phyloP scores from a whole-genome alignment of 257 asterid species.

The Phtheirospermum japonicum region DNA sequence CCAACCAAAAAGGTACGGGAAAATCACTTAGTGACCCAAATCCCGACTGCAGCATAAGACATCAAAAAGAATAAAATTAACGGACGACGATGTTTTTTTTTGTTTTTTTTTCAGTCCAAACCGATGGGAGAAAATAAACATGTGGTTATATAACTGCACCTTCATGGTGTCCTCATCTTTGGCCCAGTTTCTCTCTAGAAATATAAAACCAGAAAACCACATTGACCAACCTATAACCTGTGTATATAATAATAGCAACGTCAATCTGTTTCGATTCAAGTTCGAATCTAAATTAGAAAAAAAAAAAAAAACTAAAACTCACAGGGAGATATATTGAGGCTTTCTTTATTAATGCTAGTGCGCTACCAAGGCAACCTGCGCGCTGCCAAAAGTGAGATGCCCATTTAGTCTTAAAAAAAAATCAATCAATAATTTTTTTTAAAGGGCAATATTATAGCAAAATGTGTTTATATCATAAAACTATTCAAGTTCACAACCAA shows the following conservation, averaged over 20 bases:
- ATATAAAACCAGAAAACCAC: slow-evolving; percentile 72
- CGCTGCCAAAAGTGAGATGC: slow-evolving; percentile 46
- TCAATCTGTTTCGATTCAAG: slow-evolving; percentile 13
- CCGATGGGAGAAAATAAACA: slow-evolving; percentile 13
- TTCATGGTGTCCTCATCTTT: slow-evolving; percentile 65
- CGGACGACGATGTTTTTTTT: slow-evolving; percentile 8
- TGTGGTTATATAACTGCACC: slow-evolving; percentile 35
- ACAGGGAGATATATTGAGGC: slow-evolving; percentile 54
- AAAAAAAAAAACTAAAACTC: slow-evolving; percentile 29
- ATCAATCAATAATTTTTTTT: too few species aligned
- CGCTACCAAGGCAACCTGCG: slow-evolving; percentile 75
- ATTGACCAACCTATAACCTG: slow-evolving; percentile 90
- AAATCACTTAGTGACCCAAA: slow-evolving; percentile 46
- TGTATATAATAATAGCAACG: slow-evolving; percentile 15
- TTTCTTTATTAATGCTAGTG: slow-evolving; percentile 67
- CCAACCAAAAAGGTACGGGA: slow-evolving; percentile 74
- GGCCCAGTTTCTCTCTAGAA: slow-evolving; percentile 69
- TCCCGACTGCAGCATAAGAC: slow-evolving; percentile 55
- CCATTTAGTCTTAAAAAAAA: slow-evolving; percentile 9
- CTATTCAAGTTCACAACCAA: too few species aligned
- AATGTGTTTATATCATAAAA: too few species aligned
- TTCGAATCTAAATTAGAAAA: neutral
- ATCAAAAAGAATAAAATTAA: slow-evolving; percentile 27
- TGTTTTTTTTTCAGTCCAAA: slow-evolving; percentile 9
- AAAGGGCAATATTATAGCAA: too few species aligned